phyloP scores from a whole-genome alignment of 2,329 filamentous ascomycete genomes.

The Helminthosporium solani region DNA sequence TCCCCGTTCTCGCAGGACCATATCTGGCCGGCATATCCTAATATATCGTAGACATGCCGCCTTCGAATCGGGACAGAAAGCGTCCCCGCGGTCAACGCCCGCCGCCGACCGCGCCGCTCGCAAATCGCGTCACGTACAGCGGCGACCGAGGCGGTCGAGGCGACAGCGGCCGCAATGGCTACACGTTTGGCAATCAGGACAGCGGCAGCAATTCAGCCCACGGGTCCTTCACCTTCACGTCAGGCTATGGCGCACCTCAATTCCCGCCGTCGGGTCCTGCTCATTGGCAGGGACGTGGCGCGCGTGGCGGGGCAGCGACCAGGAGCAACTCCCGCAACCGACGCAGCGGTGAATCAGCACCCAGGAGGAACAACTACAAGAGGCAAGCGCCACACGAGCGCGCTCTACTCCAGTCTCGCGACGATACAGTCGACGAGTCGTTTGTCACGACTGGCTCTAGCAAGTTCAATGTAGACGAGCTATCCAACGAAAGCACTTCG shows the following conservation, averaged over 20 bases:
- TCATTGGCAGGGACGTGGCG: slow-evolving; percentile 14
- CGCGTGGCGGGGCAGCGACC: slow-evolving; percentile 18
- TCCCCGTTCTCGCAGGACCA: no score
- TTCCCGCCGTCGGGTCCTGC: slow-evolving; percentile 33
- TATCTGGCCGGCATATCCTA: no score
- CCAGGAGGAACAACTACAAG: slow-evolving; percentile 17
- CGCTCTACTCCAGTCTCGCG: slow-evolving; percentile 45
- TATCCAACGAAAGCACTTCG: slow-evolving; percentile 41
- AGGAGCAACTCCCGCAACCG: slow-evolving; percentile 12
- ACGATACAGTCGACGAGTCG: slow-evolving; percentile 48
- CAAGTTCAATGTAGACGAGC: slow-evolving; percentile 45
- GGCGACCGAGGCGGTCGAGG: no score
- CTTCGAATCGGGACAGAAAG: slow-evolving; percentile 29
- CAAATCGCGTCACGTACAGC: slow-evolving; percentile 34
- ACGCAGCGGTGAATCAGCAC: slow-evolving; percentile 9
- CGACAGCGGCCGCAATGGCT: slow-evolving; percentile 29
- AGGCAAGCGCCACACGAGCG: slow-evolving; percentile 46
- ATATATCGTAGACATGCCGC: slow-evolving; percentile 18
- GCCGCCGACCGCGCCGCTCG: slow-evolving; percentile 18
- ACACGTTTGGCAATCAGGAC: slow-evolving; percentile 24
- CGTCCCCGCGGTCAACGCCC: slow-evolving; percentile 8
- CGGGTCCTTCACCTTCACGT: slow-evolving; percentile 39
- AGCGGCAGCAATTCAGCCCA: slow-evolving; percentile 14
- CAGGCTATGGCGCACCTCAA: slow-evolving; percentile 26
- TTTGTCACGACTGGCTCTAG: slow-evolving; percentile 43